Conservation (phyloP, 306 rosid genomes). For the Cicer cuneatum region DNA sequence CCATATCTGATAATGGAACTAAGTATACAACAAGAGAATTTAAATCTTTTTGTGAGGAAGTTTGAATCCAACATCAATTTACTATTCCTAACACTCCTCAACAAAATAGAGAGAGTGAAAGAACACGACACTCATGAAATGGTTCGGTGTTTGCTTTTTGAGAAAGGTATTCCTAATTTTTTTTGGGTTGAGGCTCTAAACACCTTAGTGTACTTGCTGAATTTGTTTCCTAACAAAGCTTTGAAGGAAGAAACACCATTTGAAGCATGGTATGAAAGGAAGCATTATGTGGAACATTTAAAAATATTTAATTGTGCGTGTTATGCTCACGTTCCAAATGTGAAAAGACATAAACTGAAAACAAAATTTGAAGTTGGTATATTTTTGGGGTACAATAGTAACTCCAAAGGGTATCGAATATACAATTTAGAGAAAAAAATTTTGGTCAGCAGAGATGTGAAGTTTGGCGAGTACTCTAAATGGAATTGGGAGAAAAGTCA, state of each 20-base stretch:
- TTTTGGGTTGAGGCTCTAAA: neutral
- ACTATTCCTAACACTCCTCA: neutral
- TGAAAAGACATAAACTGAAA: too few relatives aligned
- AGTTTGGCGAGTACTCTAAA: neutral
- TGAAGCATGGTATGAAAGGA: too few relatives aligned
- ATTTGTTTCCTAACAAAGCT: too few relatives aligned
- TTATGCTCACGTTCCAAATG: too few relatives aligned
- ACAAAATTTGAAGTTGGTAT: too few relatives aligned
- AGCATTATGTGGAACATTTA: too few relatives aligned
- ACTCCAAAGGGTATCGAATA: neutral
- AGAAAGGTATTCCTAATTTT: neutral
- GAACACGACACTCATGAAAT: neutral
- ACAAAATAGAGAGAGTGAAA: neutral
- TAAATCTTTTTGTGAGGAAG: neutral
- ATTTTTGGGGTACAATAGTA: neutral
- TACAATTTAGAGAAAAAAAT: neutral
- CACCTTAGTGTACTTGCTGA: too few relatives aligned
- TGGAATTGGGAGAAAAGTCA: neutral
- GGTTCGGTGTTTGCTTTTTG: neutral
- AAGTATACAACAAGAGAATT: neutral
- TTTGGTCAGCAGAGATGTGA: neutral
- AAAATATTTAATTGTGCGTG: too few relatives aligned
- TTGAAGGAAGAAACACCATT: too few relatives aligned
- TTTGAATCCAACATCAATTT: neutral
- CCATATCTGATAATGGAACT: neutral